Base-by-base conservation (phyloP, 192 early-diverging fungal species). In the Coemansia sp. region DNA sequence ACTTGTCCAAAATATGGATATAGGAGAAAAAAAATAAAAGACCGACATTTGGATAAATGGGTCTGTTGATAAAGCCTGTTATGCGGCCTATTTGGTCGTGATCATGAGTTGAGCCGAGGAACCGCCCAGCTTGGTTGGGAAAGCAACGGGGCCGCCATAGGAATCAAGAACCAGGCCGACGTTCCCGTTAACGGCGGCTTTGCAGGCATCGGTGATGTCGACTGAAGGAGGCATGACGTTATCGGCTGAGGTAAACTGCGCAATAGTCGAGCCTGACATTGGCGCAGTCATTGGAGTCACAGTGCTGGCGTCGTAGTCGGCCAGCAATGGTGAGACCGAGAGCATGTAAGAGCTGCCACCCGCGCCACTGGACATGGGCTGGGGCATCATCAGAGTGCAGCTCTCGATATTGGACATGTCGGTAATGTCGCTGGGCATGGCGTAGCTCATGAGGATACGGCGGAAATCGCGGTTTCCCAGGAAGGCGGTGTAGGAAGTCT, bases 401-500 rank as follows among this genome's bases (percentile, higher is more conserved):
- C 56, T 59, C 51, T 49, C 27, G 27, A 66, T 66, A 2, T 38
- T 27, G 0, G 29, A 29, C 18, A 25, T 10, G 39, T 66, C 51
- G 3, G 49, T 38, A 13, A 46, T 15, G 4, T 40, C 42, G 5
- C 36, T 35, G n/a, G 64, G 56, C 32, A 59, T 8, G 13, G 52
- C 22, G 52, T 63, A 70, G 39, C 68, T 43, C 68, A 70, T 63
- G 21, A 70, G 56, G 11, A 70, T 63, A 11, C 60, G 60, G 18
- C 60, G 39, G 18, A 56, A 53, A 30, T 70, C 60, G 6, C 49
- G 39, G 56, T 70, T 70, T 11, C 68, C 68, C 26, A 50, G 8
- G 32, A 41, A 70, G 3, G 68, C 60, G 3, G 39, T 70, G 40
- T 70, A 70, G 10, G 38, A 30, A 11, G 45, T 15, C 51, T 34